Conservation (phyloP, 805 yeast genomes). For the Candida nanaspora region DNA sequence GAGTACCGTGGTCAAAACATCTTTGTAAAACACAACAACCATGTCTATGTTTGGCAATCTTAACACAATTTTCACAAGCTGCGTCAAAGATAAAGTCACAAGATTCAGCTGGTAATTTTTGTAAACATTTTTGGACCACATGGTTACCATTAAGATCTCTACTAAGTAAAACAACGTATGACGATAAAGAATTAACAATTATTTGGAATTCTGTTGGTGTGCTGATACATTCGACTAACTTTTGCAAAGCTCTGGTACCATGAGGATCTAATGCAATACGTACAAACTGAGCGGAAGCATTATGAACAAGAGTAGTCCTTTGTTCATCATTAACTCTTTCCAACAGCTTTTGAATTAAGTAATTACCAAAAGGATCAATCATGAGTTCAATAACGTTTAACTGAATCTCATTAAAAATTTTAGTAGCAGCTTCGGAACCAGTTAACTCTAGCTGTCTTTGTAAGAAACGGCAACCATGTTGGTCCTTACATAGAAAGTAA, state of each 20-base stretch:
- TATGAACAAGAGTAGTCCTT: slow-evolving; percentile 58
- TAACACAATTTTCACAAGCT: slow-evolving; percentile 62
- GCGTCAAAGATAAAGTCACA: slow-evolving; percentile 88
- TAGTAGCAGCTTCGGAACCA: slow-evolving; percentile 54
- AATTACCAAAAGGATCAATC: slow-evolving; percentile 97
- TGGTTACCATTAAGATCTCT: slow-evolving; percentile 95
- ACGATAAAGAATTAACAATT: slow-evolving; percentile 26
- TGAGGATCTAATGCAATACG: slow-evolving; percentile 87
- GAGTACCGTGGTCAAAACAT: slow-evolving; percentile 84
- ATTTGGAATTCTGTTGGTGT: slow-evolving; percentile 66
- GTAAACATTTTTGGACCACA: slow-evolving; percentile 88
- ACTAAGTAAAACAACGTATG: slow-evolving; percentile 72
- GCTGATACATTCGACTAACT: slow-evolving; percentile 74
- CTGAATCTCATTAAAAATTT: slow-evolving; percentile 76
- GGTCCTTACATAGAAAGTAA: slow-evolving; percentile 82
- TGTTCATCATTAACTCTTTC: slow-evolving; percentile 70
- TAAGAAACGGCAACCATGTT: slow-evolving; percentile 90
- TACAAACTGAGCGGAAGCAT: slow-evolving; percentile 67
- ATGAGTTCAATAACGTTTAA: slow-evolving; percentile 77
- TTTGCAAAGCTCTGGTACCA: slow-evolving; percentile 94
- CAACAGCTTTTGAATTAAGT: slow-evolving; percentile 81
- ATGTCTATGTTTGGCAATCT: slow-evolving; percentile 90
- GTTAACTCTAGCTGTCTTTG: slow-evolving; percentile 77
- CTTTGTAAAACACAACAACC: slow-evolving; percentile 97
- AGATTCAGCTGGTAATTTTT: slow-evolving; percentile 58